These are phyloP conservation scores for Misopates orontium DNA, from an alignment of 257 asterid species.

Conservation along the genomic window DNA sequence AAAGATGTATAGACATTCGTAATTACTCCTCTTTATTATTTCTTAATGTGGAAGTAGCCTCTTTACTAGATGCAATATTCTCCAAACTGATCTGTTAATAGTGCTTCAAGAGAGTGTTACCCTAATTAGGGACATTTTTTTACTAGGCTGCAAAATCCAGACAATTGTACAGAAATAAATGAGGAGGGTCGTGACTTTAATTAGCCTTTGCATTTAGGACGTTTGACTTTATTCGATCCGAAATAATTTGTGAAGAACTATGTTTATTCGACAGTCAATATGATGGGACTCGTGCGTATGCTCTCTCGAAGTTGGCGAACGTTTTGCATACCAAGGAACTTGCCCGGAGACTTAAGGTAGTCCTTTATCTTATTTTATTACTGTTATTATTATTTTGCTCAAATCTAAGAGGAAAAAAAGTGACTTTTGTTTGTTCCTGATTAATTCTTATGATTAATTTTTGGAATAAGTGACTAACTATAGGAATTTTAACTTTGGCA, in stretches of 20 bases:
- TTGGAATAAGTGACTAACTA: background rate
- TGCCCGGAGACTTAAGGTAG: constrained; percentile 67
- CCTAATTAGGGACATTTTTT: no score
- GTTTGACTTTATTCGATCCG: constrained; percentile 42
- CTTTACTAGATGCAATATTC: no score
- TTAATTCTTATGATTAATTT: constrained; percentile 23
- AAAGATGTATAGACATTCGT: no score
- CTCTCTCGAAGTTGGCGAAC: constrained; percentile 97
- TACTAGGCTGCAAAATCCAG: no score
- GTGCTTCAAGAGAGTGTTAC: no score
- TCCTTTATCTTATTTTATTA: background rate
- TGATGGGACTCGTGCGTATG: constrained; percentile 98
- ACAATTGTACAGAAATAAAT: constrained; percentile 29
- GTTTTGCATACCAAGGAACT: constrained; percentile 98
- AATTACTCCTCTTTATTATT: no score
- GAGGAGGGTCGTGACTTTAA: constrained; percentile 9
- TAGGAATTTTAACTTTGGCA: constrained; percentile 32
- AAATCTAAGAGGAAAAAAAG: constrained; percentile 25
- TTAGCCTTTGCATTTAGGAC: background rate
- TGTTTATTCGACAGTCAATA: constrained; percentile 54
- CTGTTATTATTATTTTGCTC: background rate
- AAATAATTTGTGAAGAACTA: constrained; percentile 34
- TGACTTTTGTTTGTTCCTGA: constrained; percentile 47
- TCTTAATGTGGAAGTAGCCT: no score
- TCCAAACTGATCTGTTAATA: no score